Percentiles rank a stretch among this genome's conserved stretches.
These are phyloP conservation scores for Schizosaccharomyces cryophilus DNA, from an alignment of 805 yeast species.

Conservation along the genomic window DNA sequence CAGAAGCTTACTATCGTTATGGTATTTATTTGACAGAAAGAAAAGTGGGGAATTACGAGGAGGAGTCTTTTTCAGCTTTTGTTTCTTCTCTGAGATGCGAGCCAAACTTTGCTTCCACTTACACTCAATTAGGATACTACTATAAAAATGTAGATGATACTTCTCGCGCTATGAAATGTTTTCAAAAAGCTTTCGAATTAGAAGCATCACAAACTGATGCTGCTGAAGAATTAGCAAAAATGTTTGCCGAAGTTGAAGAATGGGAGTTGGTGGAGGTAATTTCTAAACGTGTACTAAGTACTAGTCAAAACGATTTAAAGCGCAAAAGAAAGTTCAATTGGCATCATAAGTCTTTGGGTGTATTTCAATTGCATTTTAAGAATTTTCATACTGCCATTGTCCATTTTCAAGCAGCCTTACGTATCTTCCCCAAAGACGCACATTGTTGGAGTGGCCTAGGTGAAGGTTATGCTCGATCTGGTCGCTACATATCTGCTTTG, in stretches of 20 bases:
- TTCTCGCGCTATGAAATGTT: constrained; percentile 59
- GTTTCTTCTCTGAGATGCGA: constrained; percentile 34
- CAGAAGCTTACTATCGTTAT: background rate
- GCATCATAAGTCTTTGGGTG: constrained; percentile 79
- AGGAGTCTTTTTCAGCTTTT: constrained; percentile 30
- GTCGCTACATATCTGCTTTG: constrained; percentile 63
- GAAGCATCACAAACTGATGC: constrained; percentile 55
- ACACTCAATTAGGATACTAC: constrained; percentile 56
- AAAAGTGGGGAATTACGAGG: constrained; percentile 12
- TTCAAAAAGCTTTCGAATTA: constrained; percentile 68
- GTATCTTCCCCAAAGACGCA: constrained; percentile 39
- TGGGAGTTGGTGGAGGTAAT: constrained; percentile 71
- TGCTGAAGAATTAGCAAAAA: constrained; percentile 44
- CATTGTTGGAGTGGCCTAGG: constrained; percentile 92
- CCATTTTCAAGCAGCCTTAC: constrained; percentile 65
- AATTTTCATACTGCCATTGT: constrained; percentile 62
- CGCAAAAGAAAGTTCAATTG: constrained; percentile 18
- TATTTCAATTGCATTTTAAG: constrained; percentile 43
- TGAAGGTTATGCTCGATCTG: constrained; percentile 73
- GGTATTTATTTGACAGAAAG: background rate
- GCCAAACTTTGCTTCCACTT: constrained; percentile 51
- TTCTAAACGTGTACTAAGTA: constrained; percentile 36
- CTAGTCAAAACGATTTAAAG: constrained; percentile 21
- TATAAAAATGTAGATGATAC: constrained; percentile 35
- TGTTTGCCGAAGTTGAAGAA: constrained; percentile 40